Evolutionary conservation across 1,284 basidiomycete genomes (phyloP).

Genomic region (Inonotus hispidus): DNA sequence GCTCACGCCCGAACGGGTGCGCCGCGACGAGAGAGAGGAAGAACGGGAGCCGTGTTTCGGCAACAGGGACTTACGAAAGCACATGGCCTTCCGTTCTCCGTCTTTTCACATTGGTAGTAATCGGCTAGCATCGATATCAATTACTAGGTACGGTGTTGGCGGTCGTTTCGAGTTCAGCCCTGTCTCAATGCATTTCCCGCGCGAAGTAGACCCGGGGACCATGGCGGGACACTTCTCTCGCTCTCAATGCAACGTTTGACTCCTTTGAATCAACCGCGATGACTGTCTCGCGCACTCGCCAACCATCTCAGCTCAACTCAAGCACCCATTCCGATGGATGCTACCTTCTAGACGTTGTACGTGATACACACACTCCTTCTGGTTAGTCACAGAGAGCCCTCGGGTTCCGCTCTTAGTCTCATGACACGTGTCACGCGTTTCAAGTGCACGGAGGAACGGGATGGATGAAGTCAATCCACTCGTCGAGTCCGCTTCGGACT

Average conservation of each 20-base stretch:
- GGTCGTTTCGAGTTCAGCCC: background rate
- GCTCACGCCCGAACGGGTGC: background rate
- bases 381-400: background rate
- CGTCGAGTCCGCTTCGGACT: background rate
- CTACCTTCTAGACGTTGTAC: background rate
- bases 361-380: background rate
- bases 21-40: background rate
- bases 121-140: background rate
- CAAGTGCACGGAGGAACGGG: background rate
- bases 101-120: background rate
- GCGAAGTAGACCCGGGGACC: background rate
- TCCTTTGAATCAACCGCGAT: background rate
- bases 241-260: background rate
- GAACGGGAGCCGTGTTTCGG: background rate
- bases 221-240: background rate
- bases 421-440: background rate
- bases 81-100: background rate
- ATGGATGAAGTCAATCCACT: background rate
- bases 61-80: background rate
- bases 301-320: background rate
- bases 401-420: background rate
- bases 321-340: background rate
- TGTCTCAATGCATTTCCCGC: background rate
- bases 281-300: no score
- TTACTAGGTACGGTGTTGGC: background rate